phyloP scores from a whole-genome alignment of 306 rosid species.

The Bauhinia variegata region DNA sequence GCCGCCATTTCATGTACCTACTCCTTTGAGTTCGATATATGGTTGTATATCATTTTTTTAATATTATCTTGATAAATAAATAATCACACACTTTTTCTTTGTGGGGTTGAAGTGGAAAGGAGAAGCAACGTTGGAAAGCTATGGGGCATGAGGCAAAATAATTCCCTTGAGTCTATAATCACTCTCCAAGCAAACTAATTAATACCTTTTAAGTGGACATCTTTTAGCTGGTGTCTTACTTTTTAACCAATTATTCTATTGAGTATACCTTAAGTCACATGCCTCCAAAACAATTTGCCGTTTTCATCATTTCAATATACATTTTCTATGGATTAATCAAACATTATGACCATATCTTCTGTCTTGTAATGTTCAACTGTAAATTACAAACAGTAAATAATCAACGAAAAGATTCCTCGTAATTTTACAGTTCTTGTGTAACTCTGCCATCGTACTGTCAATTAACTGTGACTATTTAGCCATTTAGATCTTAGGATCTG shows the following conservation, averaged over 20 bases:
- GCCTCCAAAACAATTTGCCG: conserved; percentile 40
- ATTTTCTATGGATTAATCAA: conserved; percentile 32
- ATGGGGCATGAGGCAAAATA: conserved; percentile 42
- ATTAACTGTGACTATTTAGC: too few species aligned
- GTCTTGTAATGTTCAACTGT: conserved; percentile 18
- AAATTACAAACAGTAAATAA: conserved; percentile 17
- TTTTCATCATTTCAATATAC: conserved; percentile 49
- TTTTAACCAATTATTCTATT: conserved; percentile 61
- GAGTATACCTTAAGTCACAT: conserved; percentile 76
- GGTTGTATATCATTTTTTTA: conserved; percentile 31
- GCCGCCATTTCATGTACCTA: conserved; percentile 47
- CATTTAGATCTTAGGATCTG: neutral
- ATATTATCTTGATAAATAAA: conserved; percentile 24
- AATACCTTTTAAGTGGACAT: conserved; percentile 48
- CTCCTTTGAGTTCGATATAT: conserved; percentile 35
- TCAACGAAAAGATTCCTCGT: conserved; percentile 20
- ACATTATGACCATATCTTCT: conserved; percentile 7
- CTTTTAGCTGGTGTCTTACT: conserved; percentile 65
- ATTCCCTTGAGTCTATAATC: conserved; percentile 48
- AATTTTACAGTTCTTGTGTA: conserved; percentile 10
- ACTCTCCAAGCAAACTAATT: conserved; percentile 72
- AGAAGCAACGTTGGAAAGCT: conserved; percentile 70
- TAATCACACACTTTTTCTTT: conserved; percentile 43
- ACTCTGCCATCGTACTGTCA: conserved; percentile 17
- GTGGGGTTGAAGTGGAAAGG: conserved; percentile 74